These are phyloP conservation scores for Saccharomyces eubayanus DNA, from an alignment of 805 yeast species.

Conservation along the genomic window DNA sequence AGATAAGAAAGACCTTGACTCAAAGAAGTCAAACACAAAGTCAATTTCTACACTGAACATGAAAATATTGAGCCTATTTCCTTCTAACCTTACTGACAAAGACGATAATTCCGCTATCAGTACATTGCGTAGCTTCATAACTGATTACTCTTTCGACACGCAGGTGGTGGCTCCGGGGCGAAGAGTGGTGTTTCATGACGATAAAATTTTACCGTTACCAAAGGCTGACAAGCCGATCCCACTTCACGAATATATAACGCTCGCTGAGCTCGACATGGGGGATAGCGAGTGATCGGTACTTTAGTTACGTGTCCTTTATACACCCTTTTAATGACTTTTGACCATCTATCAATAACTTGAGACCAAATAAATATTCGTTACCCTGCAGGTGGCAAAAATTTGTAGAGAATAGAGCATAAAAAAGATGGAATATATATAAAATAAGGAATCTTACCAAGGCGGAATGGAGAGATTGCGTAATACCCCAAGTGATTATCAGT, in stretches of 20 bases:
- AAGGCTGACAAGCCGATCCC: conserved; percentile 8
- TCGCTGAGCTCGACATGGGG: neutral
- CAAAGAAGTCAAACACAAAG: neutral
- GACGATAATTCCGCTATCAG: conserved; percentile 19
- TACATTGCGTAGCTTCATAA: conserved; percentile 20
- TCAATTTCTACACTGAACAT: conserved; percentile 10
- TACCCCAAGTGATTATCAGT: neutral
- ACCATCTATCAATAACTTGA: neutral
- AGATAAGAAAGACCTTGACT: conserved; percentile 1
- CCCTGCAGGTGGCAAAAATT: conserved; percentile 1
- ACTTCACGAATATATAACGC: neutral
- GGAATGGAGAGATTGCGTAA: neutral
- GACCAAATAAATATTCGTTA: neutral
- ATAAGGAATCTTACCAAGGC: neutral
- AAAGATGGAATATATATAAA: neutral
- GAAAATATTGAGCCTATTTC: conserved; percentile 17
- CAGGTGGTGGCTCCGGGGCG: conserved; percentile 19
- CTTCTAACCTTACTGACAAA: conserved; percentile 13
- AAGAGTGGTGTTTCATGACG: conserved; percentile 18
- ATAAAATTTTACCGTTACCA: conserved; percentile 19
- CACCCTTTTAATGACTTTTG: neutral
- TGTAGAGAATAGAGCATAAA: neutral
- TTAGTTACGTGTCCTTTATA: neutral
- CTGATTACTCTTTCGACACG: conserved; percentile 19
- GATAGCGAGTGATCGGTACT: neutral